A percentile compares a stretch with the other conserved stretches of the same genome.
phyloP scores from a whole-genome alignment of 352 stramenopile genomes.

The Nothophytophthora sp. region DNA sequence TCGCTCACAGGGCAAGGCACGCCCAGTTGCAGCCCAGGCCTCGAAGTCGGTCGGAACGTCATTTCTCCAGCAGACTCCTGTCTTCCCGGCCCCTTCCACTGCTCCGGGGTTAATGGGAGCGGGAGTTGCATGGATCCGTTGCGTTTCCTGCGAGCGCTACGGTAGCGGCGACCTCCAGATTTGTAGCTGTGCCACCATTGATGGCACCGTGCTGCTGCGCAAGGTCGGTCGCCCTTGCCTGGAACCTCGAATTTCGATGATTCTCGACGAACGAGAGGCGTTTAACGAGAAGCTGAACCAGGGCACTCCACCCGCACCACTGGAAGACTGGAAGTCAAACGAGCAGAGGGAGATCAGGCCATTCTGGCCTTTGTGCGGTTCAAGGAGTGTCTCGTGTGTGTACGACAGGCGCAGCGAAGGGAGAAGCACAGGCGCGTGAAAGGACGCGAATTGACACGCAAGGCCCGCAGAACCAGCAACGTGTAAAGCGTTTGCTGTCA shows the following conservation, averaged over 20 bases:
- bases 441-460: neutral
- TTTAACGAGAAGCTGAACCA: constrained; percentile 13
- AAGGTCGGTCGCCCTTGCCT: too few relatives aligned
- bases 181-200: too few relatives aligned
- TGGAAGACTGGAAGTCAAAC: constrained; percentile 2
- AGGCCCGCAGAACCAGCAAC: neutral
- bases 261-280: constrained; percentile 6
- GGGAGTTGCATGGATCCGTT: constrained; percentile 1
- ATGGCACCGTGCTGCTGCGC: too few relatives aligned
- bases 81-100: too few relatives aligned
- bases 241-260: constrained; percentile 13
- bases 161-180: too few relatives aligned
- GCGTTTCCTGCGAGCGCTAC: too few relatives aligned
- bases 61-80: neutral
- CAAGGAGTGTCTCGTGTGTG: constrained; percentile 17
- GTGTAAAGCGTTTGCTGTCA: too few relatives aligned
- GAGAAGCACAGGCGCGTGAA: neutral
- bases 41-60: neutral
- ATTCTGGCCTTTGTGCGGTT: constrained; percentile 9
- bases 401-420: constrained; percentile 1
- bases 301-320: too few relatives aligned
- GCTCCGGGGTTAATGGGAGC: neutral
- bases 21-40: too few relatives aligned
- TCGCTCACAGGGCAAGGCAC: too few relatives aligned
- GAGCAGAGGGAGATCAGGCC: neutral